phyloP scores from a whole-genome alignment of 2,329 filamentous ascomycete species.

The Arthrobotrys entomopaga region DNA sequence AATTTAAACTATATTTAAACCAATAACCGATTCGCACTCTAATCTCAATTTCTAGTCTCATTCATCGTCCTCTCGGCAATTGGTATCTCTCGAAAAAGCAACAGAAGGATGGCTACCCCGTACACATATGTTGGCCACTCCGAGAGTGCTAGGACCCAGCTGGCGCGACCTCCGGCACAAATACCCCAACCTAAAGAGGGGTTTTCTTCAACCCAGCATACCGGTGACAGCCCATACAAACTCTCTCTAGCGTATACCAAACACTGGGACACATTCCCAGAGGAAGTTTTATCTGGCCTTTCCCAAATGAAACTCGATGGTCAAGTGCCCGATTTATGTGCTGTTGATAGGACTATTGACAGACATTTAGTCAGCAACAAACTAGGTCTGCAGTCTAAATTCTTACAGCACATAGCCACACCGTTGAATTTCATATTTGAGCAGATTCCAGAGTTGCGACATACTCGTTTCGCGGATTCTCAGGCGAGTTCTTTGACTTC shows the following conservation, averaged over 20 bases:
- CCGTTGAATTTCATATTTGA: background rate
- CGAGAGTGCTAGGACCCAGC: background rate
- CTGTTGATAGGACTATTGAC: background rate
- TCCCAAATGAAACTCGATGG: background rate
- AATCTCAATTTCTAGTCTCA: no score
- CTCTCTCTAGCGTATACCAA: background rate
- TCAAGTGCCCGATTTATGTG: background rate
- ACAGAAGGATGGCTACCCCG: background rate
- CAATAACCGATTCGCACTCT: no score
- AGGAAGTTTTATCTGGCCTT: background rate
- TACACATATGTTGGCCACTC: background rate
- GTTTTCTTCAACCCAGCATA: background rate
- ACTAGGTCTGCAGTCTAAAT: background rate
- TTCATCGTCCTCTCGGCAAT: no score
- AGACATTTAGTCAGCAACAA: slow-evolving; percentile 1
- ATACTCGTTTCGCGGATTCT: background rate
- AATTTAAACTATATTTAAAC: no score
- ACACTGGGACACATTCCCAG: background rate
- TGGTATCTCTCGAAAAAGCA: no score
- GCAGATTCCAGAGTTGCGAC: background rate
- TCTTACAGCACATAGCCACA: slow-evolving; percentile 1
- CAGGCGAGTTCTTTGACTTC: background rate
- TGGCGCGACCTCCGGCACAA: background rate
- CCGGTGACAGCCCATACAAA: background rate
- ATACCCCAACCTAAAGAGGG: background rate